These are phyloP conservation scores for Didymella sp. DNA, from an alignment of 2,329 filamentous ascomycete genomes.

Conservation along the genomic window DNA sequence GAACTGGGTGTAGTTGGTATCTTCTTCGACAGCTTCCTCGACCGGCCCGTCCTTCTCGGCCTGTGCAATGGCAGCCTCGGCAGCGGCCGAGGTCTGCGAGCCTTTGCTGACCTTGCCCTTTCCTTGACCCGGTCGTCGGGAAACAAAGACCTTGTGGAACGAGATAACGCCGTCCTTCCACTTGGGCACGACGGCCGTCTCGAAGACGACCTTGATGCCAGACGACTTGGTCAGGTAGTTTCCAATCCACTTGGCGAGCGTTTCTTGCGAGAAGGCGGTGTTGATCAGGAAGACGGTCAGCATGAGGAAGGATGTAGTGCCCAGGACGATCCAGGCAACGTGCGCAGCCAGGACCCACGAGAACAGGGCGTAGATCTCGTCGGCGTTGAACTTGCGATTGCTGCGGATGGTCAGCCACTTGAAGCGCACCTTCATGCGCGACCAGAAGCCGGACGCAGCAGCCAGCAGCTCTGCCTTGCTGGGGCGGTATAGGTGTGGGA, in stretches of 20 bases:
- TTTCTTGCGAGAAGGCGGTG: conserved; percentile 97
- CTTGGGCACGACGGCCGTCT: conserved; percentile 95
- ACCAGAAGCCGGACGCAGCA: conserved; percentile 91
- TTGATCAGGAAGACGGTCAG: conserved; percentile 90
- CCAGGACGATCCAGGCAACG: conserved; percentile 92
- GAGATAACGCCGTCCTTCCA: conserved; percentile 96
- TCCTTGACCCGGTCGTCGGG: conserved; percentile 82
- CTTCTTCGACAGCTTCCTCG: conserved; percentile 64
- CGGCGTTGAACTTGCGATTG: conserved; percentile 89
- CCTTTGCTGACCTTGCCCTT: conserved; percentile 89
- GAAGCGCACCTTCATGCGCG: conserved; percentile 86
- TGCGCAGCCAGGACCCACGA: conserved; percentile 96
- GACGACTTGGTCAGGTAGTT: conserved; percentile 95
- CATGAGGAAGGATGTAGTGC: conserved; percentile 97
- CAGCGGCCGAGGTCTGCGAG: conserved; percentile 82
- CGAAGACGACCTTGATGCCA: conserved; percentile 92
- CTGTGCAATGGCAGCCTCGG: conserved; percentile 74
- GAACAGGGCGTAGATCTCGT: conserved; percentile 94
- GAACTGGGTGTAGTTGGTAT: conserved; percentile 97
- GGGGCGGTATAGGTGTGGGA: conserved; percentile 78
- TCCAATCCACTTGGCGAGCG: conserved; percentile 88
- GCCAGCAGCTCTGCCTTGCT: conserved; percentile 92
- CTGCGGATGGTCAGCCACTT: conserved; percentile 98
- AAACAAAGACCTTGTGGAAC: conserved; percentile 96
- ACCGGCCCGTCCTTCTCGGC: conserved; percentile 47